phyloP scores from a whole-genome alignment of 352 stramenopile species.

The Elongisporangium undulatum region DNA sequence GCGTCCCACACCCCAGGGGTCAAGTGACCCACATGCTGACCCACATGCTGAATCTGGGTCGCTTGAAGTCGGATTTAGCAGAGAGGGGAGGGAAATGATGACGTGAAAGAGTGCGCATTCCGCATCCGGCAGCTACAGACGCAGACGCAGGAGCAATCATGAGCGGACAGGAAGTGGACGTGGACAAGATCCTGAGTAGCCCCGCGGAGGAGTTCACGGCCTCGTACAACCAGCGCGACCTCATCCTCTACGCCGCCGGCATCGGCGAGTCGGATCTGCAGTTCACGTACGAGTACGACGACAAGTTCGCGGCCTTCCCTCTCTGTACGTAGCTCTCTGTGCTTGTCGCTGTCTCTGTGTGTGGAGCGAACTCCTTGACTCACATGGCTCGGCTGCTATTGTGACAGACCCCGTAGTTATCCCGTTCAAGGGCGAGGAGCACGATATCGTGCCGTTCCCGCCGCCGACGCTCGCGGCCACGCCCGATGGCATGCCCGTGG shows the following conservation, averaged over 20 bases:
- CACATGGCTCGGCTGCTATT: neutral
- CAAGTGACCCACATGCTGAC: too few species aligned
- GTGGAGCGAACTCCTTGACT: neutral
- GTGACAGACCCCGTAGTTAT: constrained; percentile 71
- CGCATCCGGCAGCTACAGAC: neutral
- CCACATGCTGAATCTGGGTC: neutral
- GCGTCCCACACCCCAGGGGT: neutral
- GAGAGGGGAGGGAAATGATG: neutral
- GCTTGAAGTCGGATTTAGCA: neutral
- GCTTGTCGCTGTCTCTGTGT: neutral
- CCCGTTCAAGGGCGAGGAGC: constrained; percentile 82
- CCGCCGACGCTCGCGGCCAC: constrained; percentile 51
- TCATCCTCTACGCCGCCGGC: constrained; percentile 85
- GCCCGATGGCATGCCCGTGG: constrained; percentile 59
- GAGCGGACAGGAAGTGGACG: constrained; percentile 36
- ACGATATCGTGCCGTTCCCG: constrained; percentile 88
- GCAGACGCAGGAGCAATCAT: constrained; percentile 21
- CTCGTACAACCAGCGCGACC: constrained; percentile 87
- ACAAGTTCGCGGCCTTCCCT: constrained; percentile 85
- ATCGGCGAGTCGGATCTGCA: constrained; percentile 84
- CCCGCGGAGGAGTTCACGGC: constrained; percentile 44
- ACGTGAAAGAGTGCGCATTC: neutral
- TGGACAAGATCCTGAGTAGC: constrained; percentile 57
- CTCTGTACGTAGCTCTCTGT: constrained; percentile 34
- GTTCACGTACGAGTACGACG: constrained; percentile 88